Conservation (phyloP, 768 basidiomycete species). For the Pholiota conissans region DNA sequence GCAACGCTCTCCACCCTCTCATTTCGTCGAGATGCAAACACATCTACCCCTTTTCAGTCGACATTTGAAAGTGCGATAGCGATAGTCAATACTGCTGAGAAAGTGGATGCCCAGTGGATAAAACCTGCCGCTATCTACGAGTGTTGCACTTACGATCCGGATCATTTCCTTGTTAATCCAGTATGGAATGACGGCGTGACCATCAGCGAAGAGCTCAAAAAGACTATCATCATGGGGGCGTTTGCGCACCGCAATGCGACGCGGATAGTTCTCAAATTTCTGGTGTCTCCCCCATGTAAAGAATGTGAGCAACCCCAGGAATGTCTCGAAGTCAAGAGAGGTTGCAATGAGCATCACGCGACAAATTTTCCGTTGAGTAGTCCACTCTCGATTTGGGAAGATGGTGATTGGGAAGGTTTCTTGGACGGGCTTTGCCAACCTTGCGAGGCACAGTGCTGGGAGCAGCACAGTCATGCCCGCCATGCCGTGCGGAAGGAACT, state of each 20-base stretch:
- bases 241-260: slow-evolving; percentile 9
- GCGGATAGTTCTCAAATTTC: slow-evolving; percentile 6
- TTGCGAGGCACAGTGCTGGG: background rate
- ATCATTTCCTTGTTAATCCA: slow-evolving; percentile 4
- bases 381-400: slow-evolving; percentile 19
- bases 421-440: slow-evolving; percentile 12
- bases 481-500: slow-evolving; percentile 11
- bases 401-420: slow-evolving; percentile 13
- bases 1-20: slow-evolving; percentile 1
- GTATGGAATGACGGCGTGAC: background rate
- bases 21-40: background rate
- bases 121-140: slow-evolving; percentile 18
- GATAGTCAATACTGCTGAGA: slow-evolving; percentile 1
- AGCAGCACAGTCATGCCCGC: background rate
- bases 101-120: slow-evolving; percentile 9
- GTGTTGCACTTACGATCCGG: slow-evolving; percentile 13
- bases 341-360: background rate
- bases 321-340: slow-evolving; percentile 2
- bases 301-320: background rate
- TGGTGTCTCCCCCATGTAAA: background rate
- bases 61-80: slow-evolving; percentile 6
- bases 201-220: background rate
- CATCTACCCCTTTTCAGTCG: background rate
- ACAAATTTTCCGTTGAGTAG: slow-evolving; percentile 3
- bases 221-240: slow-evolving; percentile 4